Conservation (phyloP, 257 asterid species). For the Jasminum sambac region DNA sequence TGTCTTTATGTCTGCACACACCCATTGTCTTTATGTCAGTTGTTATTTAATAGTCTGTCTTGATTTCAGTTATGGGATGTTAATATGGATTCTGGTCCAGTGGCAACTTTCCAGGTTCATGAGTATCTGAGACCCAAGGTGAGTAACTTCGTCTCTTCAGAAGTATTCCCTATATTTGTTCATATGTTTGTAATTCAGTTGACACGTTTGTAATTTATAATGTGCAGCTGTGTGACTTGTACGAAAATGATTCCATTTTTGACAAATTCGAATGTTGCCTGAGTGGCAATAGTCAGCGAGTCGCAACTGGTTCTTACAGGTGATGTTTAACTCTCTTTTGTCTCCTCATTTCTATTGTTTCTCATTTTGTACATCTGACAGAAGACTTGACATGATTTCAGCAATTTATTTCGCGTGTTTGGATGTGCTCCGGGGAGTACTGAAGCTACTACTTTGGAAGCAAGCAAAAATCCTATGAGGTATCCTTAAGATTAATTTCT, state of each 20-base stretch:
- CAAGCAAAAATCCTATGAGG: slow-evolving; percentile 86
- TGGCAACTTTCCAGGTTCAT: slow-evolving; percentile 93
- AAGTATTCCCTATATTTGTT: slow-evolving; percentile 10
- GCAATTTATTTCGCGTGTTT: slow-evolving; percentile 79
- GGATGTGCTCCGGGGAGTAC: slow-evolving; percentile 65
- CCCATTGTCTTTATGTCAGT: slow-evolving; percentile 14
- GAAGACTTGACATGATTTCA: slow-evolving; percentile 31
- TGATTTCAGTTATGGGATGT: slow-evolving; percentile 92
- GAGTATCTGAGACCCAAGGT: slow-evolving; percentile 98
- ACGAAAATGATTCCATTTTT: slow-evolving; percentile 94
- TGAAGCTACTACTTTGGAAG: slow-evolving; percentile 72
- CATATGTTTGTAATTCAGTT: slow-evolving; percentile 25
- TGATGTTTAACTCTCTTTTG: slow-evolving; percentile 24
- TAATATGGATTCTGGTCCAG: slow-evolving; percentile 99
- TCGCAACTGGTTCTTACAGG: slow-evolving; percentile 99
- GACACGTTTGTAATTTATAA: slow-evolving; percentile 26
- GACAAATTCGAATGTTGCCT: slow-evolving; percentile 98
- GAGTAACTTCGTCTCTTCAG: slow-evolving; percentile 19
- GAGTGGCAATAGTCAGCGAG: slow-evolving; percentile 92
- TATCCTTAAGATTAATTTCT: slow-evolving; percentile 25
- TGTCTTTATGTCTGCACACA: background rate
- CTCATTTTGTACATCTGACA: slow-evolving; percentile 2
- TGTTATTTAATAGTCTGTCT: slow-evolving; percentile 18
- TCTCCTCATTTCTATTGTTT: background rate
- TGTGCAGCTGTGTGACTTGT: slow-evolving; percentile 81